Percentiles rank a stretch among this genome's conserved stretches.
Conservation (phyloP, 2,329 filamentous ascomycete genomes). For the Byssothecium circinans region DNA sequence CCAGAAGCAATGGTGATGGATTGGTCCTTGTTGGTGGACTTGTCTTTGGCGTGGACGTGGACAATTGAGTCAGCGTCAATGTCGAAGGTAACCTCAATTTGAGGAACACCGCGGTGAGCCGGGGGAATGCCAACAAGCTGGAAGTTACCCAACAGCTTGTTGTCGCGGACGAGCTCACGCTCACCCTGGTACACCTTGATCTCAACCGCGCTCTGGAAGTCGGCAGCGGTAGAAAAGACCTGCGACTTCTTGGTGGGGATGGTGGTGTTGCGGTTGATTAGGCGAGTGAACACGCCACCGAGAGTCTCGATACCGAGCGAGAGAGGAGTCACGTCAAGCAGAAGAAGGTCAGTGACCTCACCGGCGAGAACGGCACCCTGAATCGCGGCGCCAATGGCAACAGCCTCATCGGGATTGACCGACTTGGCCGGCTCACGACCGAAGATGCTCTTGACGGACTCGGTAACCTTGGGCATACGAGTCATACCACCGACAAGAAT, state of each 20-base stretch:
- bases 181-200: slow-evolving; percentile 99
- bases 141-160: slow-evolving; percentile 99
- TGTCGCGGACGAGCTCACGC: slow-evolving; percentile 97
- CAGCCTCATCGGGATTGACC: slow-evolving; percentile 97
- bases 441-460: slow-evolving; percentile 96
- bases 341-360: slow-evolving; percentile 92
- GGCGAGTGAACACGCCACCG: slow-evolving; percentile 93
- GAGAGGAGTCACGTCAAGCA: slow-evolving; percentile 92
- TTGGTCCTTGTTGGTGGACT: slow-evolving; percentile 99
- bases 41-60: slow-evolving; percentile 97
- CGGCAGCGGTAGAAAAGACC: slow-evolving; percentile 94
- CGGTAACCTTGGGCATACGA: slow-evolving; percentile 96
- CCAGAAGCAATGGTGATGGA: slow-evolving; percentile 98
- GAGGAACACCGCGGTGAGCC: slow-evolving; percentile 92
- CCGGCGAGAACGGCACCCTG: slow-evolving; percentile 96
- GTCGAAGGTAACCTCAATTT: slow-evolving; percentile 97
- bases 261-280: slow-evolving; percentile 99
- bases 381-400: slow-evolving; percentile 95
- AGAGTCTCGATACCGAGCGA: slow-evolving; percentile 98
- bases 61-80: slow-evolving; percentile 98
- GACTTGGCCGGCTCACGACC: slow-evolving; percentile 96
- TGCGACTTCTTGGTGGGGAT: slow-evolving; percentile 99
- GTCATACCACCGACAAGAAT: slow-evolving; percentile 99
- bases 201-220: slow-evolving; percentile 98
- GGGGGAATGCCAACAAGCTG: slow-evolving; percentile 97